Evolutionary conservation across 1,284 basidiomycete species (phyloP).

Genomic region (Apiotrichum siamense): DNA sequence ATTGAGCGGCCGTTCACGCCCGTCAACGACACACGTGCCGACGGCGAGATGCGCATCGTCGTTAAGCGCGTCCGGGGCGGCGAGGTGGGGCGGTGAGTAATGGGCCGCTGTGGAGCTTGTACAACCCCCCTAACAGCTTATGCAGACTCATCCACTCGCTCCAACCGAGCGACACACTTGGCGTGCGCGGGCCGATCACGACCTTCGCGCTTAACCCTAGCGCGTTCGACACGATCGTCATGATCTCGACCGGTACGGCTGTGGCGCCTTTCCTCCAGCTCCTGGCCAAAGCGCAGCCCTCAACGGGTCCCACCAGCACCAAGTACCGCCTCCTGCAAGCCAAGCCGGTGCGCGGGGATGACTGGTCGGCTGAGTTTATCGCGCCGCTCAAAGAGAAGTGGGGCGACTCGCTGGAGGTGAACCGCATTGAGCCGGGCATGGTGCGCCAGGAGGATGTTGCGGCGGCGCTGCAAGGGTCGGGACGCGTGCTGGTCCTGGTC

Average conservation of each 20-base stretch:
- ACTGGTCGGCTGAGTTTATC: slow-evolving; percentile 17
- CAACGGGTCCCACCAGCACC: background rate
- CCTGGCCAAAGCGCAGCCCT: slow-evolving; percentile 28
- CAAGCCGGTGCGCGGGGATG: slow-evolving; percentile 10
- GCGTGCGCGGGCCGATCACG: slow-evolving; percentile 41
- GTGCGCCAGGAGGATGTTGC: slow-evolving; percentile 5
- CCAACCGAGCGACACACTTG: slow-evolving; percentile 30
- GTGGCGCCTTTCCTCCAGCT: slow-evolving; percentile 46
- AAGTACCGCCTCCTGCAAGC: slow-evolving; percentile 30
- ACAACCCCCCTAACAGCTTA: background rate
- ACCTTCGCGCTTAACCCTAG: slow-evolving; percentile 33
- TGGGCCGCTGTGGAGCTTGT: background rate
- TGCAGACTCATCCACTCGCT: slow-evolving; percentile 37
- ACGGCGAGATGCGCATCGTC: slow-evolving; percentile 34
- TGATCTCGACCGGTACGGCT: slow-evolving; percentile 47
- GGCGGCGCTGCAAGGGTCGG: slow-evolving; percentile 2
- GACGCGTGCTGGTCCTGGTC: slow-evolving; percentile 33
- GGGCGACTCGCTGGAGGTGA: slow-evolving; percentile 13
- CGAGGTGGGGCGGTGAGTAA: slow-evolving; percentile 45
- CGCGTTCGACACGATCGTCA: slow-evolving; percentile 37
- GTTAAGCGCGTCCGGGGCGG: slow-evolving; percentile 45
- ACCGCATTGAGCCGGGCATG: slow-evolving; percentile 10
- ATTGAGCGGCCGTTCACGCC: slow-evolving; percentile 47
- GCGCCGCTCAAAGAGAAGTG: slow-evolving; percentile 21
- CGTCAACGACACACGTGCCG: slow-evolving; percentile 34